Evolutionary conservation across 306 rosid genomes (phyloP).

Genomic region (Cucumis hystrix): DNA sequence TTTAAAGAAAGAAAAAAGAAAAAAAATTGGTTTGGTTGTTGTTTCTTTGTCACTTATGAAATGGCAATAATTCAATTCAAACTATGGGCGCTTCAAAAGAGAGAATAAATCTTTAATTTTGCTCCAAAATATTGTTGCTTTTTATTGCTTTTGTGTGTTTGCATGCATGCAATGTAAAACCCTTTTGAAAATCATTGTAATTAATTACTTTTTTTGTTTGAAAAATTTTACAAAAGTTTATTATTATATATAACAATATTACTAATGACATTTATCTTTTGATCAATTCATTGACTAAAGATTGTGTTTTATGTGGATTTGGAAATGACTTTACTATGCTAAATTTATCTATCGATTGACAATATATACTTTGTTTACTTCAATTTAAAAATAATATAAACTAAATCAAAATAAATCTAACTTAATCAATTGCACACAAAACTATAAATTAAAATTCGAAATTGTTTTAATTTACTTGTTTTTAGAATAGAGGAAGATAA

Average conservation of each 20-base stretch:
- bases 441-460: no score
- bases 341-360: no score
- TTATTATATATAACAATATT: background rate
- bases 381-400: no score
- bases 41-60: background rate
- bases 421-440: no score
- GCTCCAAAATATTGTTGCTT: background rate
- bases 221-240: background rate
- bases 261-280: background rate
- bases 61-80: conserved; percentile 22
- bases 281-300: no score
- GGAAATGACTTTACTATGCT: no score
- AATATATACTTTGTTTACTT: no score
- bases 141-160: background rate
- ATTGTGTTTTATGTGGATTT: no score
- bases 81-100: background rate
- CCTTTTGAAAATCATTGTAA: background rate
- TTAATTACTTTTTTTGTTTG: background rate
- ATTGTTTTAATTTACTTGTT: no score
- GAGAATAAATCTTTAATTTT: background rate
- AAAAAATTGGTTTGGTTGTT: background rate
- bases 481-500: no score
- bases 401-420: no score
- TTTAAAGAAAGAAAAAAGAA: background rate
- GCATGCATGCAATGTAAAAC: background rate